Conservation (phyloP, 179 eudicot species). For the Amaranthus tricolor region DNA sequence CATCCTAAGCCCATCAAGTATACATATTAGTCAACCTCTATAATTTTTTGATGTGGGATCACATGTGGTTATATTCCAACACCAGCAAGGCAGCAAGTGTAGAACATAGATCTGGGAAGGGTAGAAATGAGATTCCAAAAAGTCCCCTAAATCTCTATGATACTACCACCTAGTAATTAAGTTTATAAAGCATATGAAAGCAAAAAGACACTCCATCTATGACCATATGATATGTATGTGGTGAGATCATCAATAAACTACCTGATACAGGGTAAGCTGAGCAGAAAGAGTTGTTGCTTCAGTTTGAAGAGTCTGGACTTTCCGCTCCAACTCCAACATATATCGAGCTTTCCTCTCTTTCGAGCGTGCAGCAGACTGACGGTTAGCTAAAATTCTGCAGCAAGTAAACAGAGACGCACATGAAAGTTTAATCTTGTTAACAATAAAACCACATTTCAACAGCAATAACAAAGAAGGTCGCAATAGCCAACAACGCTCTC, state of each 20-base stretch:
- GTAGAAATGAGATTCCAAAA: neutral
- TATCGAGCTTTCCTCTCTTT: constrained; percentile 55
- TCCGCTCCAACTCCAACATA: constrained; percentile 45
- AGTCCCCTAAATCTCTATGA: neutral
- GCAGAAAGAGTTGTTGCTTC: constrained; percentile 58
- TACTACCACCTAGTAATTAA: neutral
- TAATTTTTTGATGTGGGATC: no score
- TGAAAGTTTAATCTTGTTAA: neutral
- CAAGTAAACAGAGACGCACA: neutral
- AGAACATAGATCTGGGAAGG: neutral
- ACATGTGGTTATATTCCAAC: no score
- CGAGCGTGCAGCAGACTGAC: constrained; percentile 54
- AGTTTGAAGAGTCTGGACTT: constrained; percentile 51
- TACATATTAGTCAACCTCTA: no score
- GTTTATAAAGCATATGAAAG: neutral
- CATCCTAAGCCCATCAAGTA: no score
- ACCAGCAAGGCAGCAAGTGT: neutral
- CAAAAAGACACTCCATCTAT: neutral
- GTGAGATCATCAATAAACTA: neutral
- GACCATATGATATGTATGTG: neutral
- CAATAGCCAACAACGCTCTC: neutral
- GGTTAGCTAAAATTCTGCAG: constrained; percentile 43
- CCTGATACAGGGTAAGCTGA: constrained; percentile 50
- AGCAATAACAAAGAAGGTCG: neutral
- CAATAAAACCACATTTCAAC: neutral